Conservation (phyloP, 768 basidiomycete species). For the Collybia sp. region DNA sequence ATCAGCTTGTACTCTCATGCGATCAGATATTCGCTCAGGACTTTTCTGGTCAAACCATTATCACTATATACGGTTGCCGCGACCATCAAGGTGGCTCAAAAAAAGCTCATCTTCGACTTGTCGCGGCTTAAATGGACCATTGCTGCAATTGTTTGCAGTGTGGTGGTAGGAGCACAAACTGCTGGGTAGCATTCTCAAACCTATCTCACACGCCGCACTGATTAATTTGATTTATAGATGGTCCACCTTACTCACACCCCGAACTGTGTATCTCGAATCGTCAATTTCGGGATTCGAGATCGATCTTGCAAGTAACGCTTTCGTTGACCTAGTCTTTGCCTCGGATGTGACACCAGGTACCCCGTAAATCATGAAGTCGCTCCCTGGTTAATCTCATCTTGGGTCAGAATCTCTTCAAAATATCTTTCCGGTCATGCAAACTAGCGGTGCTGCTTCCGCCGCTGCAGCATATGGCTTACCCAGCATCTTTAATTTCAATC, state of each 20-base stretch:
- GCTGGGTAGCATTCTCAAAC: conserved; percentile 8
- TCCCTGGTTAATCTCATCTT: too few relatives aligned
- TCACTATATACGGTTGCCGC: conserved; percentile 12
- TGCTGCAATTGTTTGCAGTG: conserved; percentile 7
- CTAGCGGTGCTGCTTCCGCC: conserved; percentile 11
- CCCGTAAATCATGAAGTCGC: too few relatives aligned
- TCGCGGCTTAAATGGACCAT: conserved; percentile 11
- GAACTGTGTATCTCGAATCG: conserved; percentile 6
- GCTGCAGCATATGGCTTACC: conserved; percentile 11
- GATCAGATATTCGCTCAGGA: conserved; percentile 12
- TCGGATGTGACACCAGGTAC: too few relatives aligned
- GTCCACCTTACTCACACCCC: conserved; percentile 12
- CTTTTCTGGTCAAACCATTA: conserved; percentile 5
- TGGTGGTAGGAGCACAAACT: conserved; percentile 11
- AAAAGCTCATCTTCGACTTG: conserved; percentile 10
- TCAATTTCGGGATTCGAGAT: conserved; percentile 13
- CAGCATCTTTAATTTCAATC: conserved; percentile 17
- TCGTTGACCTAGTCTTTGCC: conserved; percentile 7
- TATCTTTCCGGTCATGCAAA: conserved; percentile 9
- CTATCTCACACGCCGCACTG: neutral
- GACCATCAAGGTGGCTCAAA: conserved; percentile 8
- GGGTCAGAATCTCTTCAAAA: conserved; percentile 10
- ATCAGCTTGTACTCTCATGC: conserved; percentile 11
- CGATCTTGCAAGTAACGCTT: conserved; percentile 10
- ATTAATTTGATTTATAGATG: conserved; percentile 6